Percentiles rank a stretch among this genome's conserved stretches.
Conservation (phyloP, 1,284 basidiomycete genomes). For the Sanguinoderma infundibulare region DNA sequence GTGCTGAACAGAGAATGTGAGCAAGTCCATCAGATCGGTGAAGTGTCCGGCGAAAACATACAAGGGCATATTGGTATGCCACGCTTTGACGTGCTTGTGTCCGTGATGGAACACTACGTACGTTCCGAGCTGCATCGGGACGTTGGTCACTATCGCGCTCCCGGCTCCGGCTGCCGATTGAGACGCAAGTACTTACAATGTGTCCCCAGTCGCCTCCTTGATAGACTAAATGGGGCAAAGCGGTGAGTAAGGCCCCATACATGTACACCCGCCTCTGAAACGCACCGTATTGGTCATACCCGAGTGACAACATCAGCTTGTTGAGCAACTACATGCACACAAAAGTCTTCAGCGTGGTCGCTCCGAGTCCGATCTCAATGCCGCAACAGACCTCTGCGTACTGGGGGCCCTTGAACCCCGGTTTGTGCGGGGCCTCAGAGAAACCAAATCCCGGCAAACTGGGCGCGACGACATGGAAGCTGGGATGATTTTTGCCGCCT, state of each 20-base stretch:
- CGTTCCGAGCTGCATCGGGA: slow-evolving; percentile 47
- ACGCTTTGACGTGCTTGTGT: slow-evolving; percentile 35
- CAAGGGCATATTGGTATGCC: slow-evolving; percentile 34
- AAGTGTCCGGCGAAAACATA: slow-evolving; percentile 17
- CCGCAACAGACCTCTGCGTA: slow-evolving; percentile 33
- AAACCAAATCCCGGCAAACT: slow-evolving; percentile 63
- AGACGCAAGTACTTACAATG: not conserved
- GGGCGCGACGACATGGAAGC: slow-evolving; percentile 60
- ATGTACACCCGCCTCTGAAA: not conserved
- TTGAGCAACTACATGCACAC: slow-evolving; percentile 33
- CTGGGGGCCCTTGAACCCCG: slow-evolving; percentile 37
- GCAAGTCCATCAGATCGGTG: not conserved
- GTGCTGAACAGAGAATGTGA: not conserved
- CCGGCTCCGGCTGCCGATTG: not conserved
- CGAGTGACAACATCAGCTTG: slow-evolving; percentile 30
- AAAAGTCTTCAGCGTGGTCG: not conserved
- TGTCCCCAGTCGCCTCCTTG: slow-evolving; percentile 2
- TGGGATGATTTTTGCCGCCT: slow-evolving; percentile 47
- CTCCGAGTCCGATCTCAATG: not conserved
- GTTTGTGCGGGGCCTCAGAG: slow-evolving; percentile 47
- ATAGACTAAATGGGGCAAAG: not conserved
- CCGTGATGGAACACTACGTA: slow-evolving; percentile 13
- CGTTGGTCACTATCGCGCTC: slow-evolving; percentile 24
- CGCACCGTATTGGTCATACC: slow-evolving; percentile 35
- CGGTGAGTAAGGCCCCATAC: not conserved